phyloP scores from a whole-genome alignment of 1,284 basidiomycete genomes.

The Melampsora americana region DNA sequence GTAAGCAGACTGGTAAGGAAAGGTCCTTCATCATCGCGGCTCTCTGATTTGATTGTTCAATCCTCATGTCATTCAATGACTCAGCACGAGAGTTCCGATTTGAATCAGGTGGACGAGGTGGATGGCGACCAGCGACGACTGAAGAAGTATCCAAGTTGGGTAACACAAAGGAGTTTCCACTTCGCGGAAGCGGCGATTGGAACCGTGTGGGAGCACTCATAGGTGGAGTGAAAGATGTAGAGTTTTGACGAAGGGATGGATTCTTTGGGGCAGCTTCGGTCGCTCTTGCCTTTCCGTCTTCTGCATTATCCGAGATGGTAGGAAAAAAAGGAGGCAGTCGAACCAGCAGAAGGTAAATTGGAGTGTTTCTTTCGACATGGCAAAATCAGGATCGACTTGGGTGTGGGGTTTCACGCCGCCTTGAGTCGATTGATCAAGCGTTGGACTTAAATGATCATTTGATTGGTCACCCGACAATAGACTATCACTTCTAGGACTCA shows the following conservation, averaged over 20 bases:
- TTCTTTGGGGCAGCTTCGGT: neutral
- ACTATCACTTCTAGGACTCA: too few species aligned
- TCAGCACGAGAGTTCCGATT: too few species aligned
- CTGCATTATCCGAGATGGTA: neutral
- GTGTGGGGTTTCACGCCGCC: neutral
- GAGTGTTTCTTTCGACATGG: neutral
- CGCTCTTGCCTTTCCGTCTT: neutral
- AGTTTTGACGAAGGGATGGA: too few species aligned
- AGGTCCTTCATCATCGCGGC: too few species aligned
- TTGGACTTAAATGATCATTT: too few species aligned
- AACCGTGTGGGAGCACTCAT: neutral
- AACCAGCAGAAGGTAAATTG: conserved; percentile 1
- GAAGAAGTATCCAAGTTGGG: neutral
- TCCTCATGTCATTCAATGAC: too few species aligned
- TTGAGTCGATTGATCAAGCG: too few species aligned
- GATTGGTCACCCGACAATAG: too few species aligned
- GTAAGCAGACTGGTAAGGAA: too few species aligned
- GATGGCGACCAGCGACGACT: neutral
- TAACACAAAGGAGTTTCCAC: neutral
- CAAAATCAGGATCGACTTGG: neutral
- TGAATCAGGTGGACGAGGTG: neutral
- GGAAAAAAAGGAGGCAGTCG: conserved; percentile 1
- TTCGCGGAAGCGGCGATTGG: neutral
- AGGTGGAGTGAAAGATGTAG: neutral
- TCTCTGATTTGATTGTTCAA: too few species aligned